Conservation (phyloP, 78 protist genomes). For the Ministeria vibrans region DNA sequence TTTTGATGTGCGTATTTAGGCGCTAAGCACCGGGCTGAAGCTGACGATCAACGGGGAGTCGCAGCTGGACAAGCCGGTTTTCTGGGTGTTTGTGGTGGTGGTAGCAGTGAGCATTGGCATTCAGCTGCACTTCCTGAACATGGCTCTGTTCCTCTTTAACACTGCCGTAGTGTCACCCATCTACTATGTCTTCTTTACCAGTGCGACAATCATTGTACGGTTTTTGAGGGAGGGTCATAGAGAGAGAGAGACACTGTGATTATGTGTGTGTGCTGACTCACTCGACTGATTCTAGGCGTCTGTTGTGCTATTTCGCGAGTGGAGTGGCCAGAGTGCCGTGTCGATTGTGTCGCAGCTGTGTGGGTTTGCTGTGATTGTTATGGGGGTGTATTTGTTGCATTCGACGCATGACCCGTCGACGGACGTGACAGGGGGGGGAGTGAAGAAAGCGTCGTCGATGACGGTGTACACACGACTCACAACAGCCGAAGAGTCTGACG, state of each 20-base stretch:
- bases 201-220: not conserved
- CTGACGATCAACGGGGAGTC: not conserved
- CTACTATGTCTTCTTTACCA: slow-evolving; percentile 25
- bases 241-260: not conserved
- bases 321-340: not conserved
- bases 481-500: too few relatives aligned
- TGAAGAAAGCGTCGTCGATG: too few relatives aligned
- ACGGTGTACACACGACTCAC: too few relatives aligned
- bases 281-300: not conserved
- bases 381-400: not conserved
- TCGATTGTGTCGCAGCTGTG: not conserved
- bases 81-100: not conserved
- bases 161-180: slow-evolving; percentile 9
- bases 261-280: not conserved
- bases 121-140: slow-evolving; percentile 24
- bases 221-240: not conserved
- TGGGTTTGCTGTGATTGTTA: not conserved
- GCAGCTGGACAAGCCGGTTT: not conserved
- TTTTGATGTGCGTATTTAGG: not conserved
- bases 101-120: not conserved
- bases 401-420: not conserved
- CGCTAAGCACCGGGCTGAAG: not conserved
- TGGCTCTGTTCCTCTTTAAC: slow-evolving; percentile 17
- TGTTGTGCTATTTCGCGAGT: not conserved
- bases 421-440: too few relatives aligned